A percentile compares a stretch with the other conserved stretches of the same genome.
Conservation (phyloP, 2,329 filamentous ascomycete species). For the Hirsutella minnesotensis region DNA sequence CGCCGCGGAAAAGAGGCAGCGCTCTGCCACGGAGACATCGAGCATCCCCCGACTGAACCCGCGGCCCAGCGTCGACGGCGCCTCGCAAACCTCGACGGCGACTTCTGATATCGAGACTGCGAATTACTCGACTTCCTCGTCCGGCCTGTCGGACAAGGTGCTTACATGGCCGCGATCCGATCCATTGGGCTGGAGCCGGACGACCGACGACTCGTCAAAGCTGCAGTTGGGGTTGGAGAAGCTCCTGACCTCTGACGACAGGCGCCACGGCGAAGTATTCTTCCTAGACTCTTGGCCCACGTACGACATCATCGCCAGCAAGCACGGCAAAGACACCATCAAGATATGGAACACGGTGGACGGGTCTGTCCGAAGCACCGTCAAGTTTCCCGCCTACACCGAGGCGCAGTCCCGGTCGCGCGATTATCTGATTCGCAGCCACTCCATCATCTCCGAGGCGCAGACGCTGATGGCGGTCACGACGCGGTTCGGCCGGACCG, state of each 20-base stretch:
- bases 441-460: slow-evolving; percentile 27
- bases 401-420: slow-evolving; percentile 24
- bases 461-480: slow-evolving; percentile 25
- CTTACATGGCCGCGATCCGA: background rate
- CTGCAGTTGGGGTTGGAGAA: slow-evolving; percentile 7
- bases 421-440: slow-evolving; percentile 30
- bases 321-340: slow-evolving; percentile 54
- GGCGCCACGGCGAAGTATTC: slow-evolving; percentile 20
- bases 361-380: slow-evolving; percentile 53
- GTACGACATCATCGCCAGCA: slow-evolving; percentile 21
- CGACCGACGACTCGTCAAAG: background rate
- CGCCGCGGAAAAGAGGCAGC: background rate
- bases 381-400: slow-evolving; percentile 28
- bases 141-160: background rate
- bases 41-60: background rate
- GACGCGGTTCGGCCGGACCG: slow-evolving; percentile 24
- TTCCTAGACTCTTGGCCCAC: slow-evolving; percentile 23
- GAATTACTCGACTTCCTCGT: background rate
- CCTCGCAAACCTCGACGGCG: background rate
- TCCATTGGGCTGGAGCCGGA: background rate
- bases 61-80: background rate
- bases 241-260: slow-evolving; percentile 13
- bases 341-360: slow-evolving; percentile 83
- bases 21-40: background rate
- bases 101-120: background rate